Percentiles rank a stretch among this genome's conserved stretches.
Evolutionary conservation across 2,329 filamentous ascomycete genomes (phyloP).

Genomic region (Scytalidium sp.): DNA sequence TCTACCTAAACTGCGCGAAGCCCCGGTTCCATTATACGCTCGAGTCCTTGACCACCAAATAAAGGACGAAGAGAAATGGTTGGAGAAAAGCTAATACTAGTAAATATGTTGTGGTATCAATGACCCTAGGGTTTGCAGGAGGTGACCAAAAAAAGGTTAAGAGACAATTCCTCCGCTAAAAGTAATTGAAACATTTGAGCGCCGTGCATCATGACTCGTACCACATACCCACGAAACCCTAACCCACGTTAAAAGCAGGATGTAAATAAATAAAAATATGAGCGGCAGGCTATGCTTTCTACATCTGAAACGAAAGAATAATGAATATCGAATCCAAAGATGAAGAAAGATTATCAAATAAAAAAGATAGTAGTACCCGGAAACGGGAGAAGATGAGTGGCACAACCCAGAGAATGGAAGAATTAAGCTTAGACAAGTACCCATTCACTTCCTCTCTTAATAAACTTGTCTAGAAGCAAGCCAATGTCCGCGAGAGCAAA

Average conservation of each 20-base stretch:
- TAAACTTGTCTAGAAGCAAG: conserved; percentile 88
- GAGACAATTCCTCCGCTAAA: not conserved
- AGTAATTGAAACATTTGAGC: too few species aligned
- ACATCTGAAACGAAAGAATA: not conserved
- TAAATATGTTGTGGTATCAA: not conserved
- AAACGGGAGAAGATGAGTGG: not conserved
- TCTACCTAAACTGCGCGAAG: not conserved
- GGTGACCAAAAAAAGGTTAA: not conserved
- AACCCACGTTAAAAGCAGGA: not conserved
- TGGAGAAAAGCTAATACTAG: not conserved
- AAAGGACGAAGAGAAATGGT: not conserved
- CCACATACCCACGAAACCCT: too few species aligned
- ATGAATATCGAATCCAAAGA: not conserved
- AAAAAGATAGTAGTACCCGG: not conserved
- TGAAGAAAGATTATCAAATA: not conserved
- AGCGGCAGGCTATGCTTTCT: not conserved
- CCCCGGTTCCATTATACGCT: not conserved
- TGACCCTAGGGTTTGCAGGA: not conserved
- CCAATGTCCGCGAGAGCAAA: conserved; percentile 88
- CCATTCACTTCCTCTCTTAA: conserved; percentile 97
- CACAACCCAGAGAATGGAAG: not conserved
- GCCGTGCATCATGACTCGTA: not conserved
- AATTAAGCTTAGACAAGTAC: conserved; percentile 47
- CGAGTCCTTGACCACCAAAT: not conserved
- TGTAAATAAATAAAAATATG: not conserved